Base-by-base conservation (phyloP, 805 yeast genomes). In the Groenewaldozyma salmanticensis region DNA sequence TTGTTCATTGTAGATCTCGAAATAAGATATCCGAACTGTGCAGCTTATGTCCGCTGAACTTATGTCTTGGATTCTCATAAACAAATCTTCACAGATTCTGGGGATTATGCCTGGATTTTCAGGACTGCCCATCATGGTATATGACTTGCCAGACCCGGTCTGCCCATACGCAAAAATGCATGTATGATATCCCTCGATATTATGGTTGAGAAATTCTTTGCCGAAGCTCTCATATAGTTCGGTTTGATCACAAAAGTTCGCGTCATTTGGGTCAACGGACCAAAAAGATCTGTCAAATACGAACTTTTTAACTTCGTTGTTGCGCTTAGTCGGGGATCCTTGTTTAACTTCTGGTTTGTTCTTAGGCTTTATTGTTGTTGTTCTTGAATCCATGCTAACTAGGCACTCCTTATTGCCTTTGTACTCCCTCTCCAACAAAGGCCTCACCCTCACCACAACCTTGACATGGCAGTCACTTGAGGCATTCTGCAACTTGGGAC, bases 81-180 rank as follows among this genome's bases (percentile, higher is more conserved):
- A 72, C 9, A 84, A 60, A 43, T 72, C 75, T 21, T 60, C 47
- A 42, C 85, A 72, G 11, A 79, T 64, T 39, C 67, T 45, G 0
- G 92, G 88, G 32, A 83, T 77, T 55, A 83, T 64, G 0, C 94
- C 94, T 11, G 72, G 73, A 2, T 69, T 63, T 3, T 53, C 55
- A 1, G 61, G 51, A 7, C 67, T 48, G 0, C 84, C 82, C 62
- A 84, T 73, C 92, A 84, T 83, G 1, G 94, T 85, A 59, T 74
- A 79, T 0, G 94, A 77, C 53, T 84, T 84, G 1, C 95, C 95
- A 0, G 92, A 72, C 1, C 83, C 88, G 0, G 94, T 85, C 57
- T 85, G 94, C 4, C 87, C 88, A 52, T 81, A 80, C 1, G 87
- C 86, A 57, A 80, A 75, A 1, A 81, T 76, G 54, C 85, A 80